A percentile compares a stretch with the other conserved stretches of the same genome.
phyloP scores from a whole-genome alignment of 1,284 basidiomycete genomes.

The Sparassis latifolia region DNA sequence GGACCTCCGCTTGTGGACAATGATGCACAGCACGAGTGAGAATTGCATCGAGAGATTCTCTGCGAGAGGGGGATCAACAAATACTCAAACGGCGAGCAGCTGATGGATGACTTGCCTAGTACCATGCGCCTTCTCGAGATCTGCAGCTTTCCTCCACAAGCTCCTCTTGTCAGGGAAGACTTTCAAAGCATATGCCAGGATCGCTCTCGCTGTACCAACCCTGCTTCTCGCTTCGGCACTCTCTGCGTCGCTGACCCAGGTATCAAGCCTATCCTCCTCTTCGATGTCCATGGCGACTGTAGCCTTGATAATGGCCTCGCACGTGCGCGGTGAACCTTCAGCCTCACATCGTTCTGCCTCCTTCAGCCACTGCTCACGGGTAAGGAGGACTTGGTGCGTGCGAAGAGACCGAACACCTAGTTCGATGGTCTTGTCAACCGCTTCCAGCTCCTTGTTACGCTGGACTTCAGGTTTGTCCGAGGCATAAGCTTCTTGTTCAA shows the following conservation, averaged over 20 bases:
- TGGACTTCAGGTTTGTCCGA: slow-evolving; percentile 47
- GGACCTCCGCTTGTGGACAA: slow-evolving; percentile 90
- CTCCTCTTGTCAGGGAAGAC: slow-evolving; percentile 83
- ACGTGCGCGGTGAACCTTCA: slow-evolving; percentile 82
- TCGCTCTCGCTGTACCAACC: slow-evolving; percentile 80
- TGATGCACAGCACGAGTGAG: slow-evolving; percentile 79
- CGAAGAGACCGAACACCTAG: slow-evolving; percentile 75
- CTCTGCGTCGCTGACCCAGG: slow-evolving; percentile 92
- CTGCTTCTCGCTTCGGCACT: slow-evolving; percentile 68
- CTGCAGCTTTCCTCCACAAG: slow-evolving; percentile 88
- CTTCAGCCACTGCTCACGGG: slow-evolving; percentile 92
- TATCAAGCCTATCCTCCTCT: slow-evolving; percentile 85
- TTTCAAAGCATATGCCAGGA: slow-evolving; percentile 85
- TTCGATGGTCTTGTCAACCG: slow-evolving; percentile 86
- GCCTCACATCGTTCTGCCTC: slow-evolving; percentile 91
- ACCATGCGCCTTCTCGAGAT: slow-evolving; percentile 88
- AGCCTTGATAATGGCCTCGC: slow-evolving; percentile 93
- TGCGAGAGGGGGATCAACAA: slow-evolving; percentile 22
- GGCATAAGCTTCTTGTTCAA: slow-evolving; percentile 74
- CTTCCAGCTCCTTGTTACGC: slow-evolving; percentile 54
- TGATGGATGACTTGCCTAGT: slow-evolving; percentile 42
- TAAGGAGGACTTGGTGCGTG: slow-evolving; percentile 83
- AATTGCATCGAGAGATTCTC: slow-evolving; percentile 78
- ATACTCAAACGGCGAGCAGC: not conserved
- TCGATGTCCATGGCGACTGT: slow-evolving; percentile 94